Evolutionary conservation across 129 eudicot species (phyloP).

Genomic region (Chrysanthemum makinoi): DNA sequence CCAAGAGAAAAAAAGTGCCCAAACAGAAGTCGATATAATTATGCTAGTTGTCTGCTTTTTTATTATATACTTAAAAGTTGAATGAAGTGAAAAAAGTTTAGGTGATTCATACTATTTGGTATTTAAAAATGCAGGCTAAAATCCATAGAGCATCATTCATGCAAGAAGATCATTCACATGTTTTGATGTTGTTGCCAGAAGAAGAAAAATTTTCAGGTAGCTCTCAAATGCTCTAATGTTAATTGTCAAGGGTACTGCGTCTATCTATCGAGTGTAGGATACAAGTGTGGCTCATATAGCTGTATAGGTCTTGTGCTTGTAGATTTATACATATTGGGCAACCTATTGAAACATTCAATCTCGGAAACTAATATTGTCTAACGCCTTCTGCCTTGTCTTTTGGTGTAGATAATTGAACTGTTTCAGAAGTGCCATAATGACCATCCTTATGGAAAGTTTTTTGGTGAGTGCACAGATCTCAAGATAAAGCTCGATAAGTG

Average conservation of each 20-base stretch:
- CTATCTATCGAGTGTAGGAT: not conserved
- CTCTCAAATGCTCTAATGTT: too few relatives aligned
- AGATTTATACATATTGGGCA: slow-evolving; percentile 6
- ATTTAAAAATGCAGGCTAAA: too few relatives aligned
- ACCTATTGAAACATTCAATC: not conserved
- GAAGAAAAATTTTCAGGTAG: too few relatives aligned
- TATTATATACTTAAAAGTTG: too few relatives aligned
- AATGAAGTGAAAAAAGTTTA: too few relatives aligned
- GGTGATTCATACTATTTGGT: too few relatives aligned
- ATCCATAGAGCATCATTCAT: too few relatives aligned
- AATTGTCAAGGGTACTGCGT: not conserved
- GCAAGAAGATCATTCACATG: too few relatives aligned
- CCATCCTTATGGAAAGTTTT: slow-evolving; percentile 72
- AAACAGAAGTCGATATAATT: too few relatives aligned
- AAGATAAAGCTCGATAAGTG: slow-evolving; percentile 83
- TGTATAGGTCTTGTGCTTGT: not conserved
- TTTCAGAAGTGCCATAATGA: slow-evolving; percentile 73
- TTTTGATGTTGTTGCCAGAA: too few relatives aligned
- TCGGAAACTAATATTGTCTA: slow-evolving; percentile 6
- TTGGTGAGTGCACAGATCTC: slow-evolving; percentile 80
- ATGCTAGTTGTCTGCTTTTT: too few relatives aligned
- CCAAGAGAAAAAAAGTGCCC: too few relatives aligned
- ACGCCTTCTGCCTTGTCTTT: not conserved
- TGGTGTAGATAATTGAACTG: slow-evolving; percentile 64
- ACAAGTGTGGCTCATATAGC: not conserved